phyloP scores from a whole-genome alignment of 495 filamentous ascomycete species.

The Xylaria bambusicola region DNA sequence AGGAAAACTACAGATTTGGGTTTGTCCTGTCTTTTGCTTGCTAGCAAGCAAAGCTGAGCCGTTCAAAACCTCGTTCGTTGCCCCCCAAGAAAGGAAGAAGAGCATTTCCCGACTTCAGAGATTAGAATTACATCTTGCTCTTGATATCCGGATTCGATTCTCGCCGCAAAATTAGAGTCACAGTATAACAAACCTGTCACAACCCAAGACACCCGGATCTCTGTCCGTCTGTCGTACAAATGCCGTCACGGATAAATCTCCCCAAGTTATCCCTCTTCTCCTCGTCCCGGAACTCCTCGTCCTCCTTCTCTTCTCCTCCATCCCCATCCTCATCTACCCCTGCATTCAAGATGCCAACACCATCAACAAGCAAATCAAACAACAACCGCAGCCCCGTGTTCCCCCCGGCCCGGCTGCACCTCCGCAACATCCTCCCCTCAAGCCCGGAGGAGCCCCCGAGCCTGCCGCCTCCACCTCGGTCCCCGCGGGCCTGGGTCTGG shows the following conservation, averaged over 20 bases:
- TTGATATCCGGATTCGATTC: neutral
- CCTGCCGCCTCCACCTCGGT: slow-evolving; percentile 29
- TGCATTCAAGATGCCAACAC: slow-evolving; percentile 39
- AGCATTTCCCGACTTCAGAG: too few relatives aligned
- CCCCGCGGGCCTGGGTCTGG: slow-evolving; percentile 47
- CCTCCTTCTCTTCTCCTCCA: slow-evolving; percentile 47
- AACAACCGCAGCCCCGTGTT: slow-evolving; percentile 16
- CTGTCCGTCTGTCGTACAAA: neutral
- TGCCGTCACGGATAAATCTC: slow-evolving; percentile 12
- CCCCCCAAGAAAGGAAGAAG: too few relatives aligned
- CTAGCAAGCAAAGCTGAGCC: too few relatives aligned
- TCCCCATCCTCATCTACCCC: slow-evolving; percentile 41
- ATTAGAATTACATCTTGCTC: too few relatives aligned
- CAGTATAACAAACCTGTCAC: slow-evolving; percentile 2
- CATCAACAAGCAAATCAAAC: slow-evolving; percentile 1
- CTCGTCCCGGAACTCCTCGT: slow-evolving; percentile 7
- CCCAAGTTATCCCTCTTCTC: slow-evolving; percentile 12
- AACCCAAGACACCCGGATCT: neutral
- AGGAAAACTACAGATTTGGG: too few relatives aligned
- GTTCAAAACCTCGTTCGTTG: too few relatives aligned
- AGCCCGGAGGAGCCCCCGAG: slow-evolving; percentile 29
- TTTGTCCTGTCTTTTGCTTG: neutral
- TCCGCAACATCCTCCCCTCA: slow-evolving; percentile 29
- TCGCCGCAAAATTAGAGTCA: neutral
- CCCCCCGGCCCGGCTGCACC: slow-evolving; percentile 33